Conservation (phyloP, 352 stramenopile genomes). For the Nothophytophthora sp. region DNA sequence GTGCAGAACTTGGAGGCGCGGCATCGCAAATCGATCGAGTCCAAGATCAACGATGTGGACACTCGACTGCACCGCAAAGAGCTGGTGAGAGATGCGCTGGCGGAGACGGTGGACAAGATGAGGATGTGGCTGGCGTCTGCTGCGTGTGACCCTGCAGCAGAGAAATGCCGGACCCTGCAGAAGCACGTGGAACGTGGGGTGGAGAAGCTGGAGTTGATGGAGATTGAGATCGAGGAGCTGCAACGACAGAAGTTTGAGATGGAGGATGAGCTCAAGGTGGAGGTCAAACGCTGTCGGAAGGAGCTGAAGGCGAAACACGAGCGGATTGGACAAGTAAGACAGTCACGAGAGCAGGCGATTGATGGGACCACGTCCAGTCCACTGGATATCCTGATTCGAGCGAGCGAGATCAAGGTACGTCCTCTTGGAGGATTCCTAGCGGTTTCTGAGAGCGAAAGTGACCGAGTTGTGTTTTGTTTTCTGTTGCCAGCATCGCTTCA, state of each 20-base stretch:
- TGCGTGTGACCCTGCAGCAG: background rate
- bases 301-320: slow-evolving; percentile 43
- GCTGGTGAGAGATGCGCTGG: slow-evolving; percentile 28
- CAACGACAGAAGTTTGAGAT: slow-evolving; percentile 15
- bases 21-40: slow-evolving; percentile 18
- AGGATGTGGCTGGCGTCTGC: slow-evolving; percentile 22
- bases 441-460: background rate
- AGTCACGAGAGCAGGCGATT: slow-evolving; percentile 14
- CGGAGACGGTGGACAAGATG: slow-evolving; percentile 49
- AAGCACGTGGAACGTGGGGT: slow-evolving; percentile 18
- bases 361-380: slow-evolving; percentile 29
- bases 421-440: background rate
- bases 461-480: slow-evolving; percentile 4
- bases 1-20: slow-evolving; percentile 23
- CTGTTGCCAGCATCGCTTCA: slow-evolving; percentile 38
- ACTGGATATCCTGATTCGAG: slow-evolving; percentile 48
- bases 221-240: slow-evolving; percentile 30
- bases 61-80: slow-evolving; percentile 31
- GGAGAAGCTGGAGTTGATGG: slow-evolving; percentile 32
- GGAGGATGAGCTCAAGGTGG: slow-evolving; percentile 8
- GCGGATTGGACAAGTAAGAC: slow-evolving; percentile 38
- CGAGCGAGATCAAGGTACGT: slow-evolving; percentile 58
- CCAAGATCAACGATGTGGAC: slow-evolving; percentile 34
- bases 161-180: slow-evolving; percentile 8
- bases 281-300: slow-evolving; percentile 25